These are phyloP conservation scores for Pseudozyma tsukubaensis DNA, from an alignment of 1,284 basidiomycete species.

Conservation along the genomic window DNA sequence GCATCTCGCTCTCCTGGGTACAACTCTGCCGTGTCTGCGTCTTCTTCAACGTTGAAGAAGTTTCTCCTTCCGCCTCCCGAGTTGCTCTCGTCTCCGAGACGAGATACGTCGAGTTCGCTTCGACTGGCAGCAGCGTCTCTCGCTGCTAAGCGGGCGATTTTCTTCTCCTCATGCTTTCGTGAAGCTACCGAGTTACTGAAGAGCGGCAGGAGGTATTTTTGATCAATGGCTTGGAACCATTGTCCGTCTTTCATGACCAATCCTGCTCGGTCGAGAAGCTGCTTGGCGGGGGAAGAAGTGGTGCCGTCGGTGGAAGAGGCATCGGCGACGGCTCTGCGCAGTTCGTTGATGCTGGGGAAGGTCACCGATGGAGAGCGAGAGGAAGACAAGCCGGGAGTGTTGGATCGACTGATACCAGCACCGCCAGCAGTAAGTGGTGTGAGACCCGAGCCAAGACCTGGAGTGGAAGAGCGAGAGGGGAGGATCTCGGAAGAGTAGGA, in stretches of 20 bases:
- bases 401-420: slow-evolving; percentile 4
- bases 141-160: slow-evolving; percentile 42
- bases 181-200: slow-evolving; percentile 80
- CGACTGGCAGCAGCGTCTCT: slow-evolving; percentile 30
- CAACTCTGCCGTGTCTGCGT: slow-evolving; percentile 15
- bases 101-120: slow-evolving; percentile 23
- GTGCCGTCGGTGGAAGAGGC: slow-evolving; percentile 29
- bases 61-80: slow-evolving; percentile 17
- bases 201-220: slow-evolving; percentile 90
- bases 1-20: slow-evolving; percentile 48
- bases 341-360: slow-evolving; percentile 37
- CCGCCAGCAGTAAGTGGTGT: slow-evolving; percentile 10
- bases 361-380: slow-evolving; percentile 17
- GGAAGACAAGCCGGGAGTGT: slow-evolving; percentile 11
- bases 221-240: slow-evolving; percentile 96
- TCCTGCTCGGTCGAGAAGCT: slow-evolving; percentile 62
- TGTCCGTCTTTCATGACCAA: slow-evolving; percentile 74
- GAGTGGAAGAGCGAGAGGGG: slow-evolving; percentile 30
- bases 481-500: slow-evolving; percentile 31
- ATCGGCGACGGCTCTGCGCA: slow-evolving; percentile 39
- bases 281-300: slow-evolving; percentile 45
- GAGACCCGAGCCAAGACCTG: slow-evolving; percentile 17
- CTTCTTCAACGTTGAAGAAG: slow-evolving; percentile 44
- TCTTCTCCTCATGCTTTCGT: slow-evolving; percentile 68
- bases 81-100: slow-evolving; percentile 4